Base-by-base conservation (phyloP, 768 basidiomycete species). In the Thelephora aurantiotincta region DNA sequence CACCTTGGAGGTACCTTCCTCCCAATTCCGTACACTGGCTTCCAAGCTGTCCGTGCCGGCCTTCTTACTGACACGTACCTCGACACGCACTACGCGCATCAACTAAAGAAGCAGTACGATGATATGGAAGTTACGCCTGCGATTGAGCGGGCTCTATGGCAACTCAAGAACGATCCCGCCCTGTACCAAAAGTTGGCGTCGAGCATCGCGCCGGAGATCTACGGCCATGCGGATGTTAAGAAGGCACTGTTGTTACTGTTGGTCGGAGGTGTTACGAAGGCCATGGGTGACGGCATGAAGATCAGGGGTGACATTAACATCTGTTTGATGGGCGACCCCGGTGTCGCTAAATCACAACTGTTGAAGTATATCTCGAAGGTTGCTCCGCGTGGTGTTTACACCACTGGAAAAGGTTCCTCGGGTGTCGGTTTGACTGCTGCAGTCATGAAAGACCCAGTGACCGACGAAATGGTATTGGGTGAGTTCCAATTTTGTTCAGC, bases 381-480 rank as follows among this genome's bases (percentile, higher is more conserved):
- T 54, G 96, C 96, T 2, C 96, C 96, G 20, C 76, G 96, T 55
- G 96, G 96, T 18, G 82, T 99, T 19, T 98, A 99, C 60, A 99
- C 96, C 11, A 99, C 96, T 5, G 96, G 96, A 51, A 90, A 93
- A 62, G 96, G 96, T 54, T 97, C 94, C 4, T 98, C 94, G 1
- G 96, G 96, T 16, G 96, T 99, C 44, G 96, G 96, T 77, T 72
- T 99, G 42, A 99, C 96, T 1, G 96, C 96, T 11, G 96, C 96
- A 16, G 96, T 99, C 46, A 97, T 99, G 92, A 77, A 93, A 41
- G 96, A 99, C 60, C 96, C 96, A 3, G 96, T 98, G 18, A 98
- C 96, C 4, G 96, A 98, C 60, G 96, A 99, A 66, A 97, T 99
- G 88, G 96, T 99, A 34, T 71, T 98, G 43, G 94, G 94, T 92